A percentile compares a stretch with the other conserved stretches of the same genome.
These are phyloP conservation scores for Spiraea crenata DNA, from an alignment of 331 rosid genomes.

Conservation along the genomic window DNA sequence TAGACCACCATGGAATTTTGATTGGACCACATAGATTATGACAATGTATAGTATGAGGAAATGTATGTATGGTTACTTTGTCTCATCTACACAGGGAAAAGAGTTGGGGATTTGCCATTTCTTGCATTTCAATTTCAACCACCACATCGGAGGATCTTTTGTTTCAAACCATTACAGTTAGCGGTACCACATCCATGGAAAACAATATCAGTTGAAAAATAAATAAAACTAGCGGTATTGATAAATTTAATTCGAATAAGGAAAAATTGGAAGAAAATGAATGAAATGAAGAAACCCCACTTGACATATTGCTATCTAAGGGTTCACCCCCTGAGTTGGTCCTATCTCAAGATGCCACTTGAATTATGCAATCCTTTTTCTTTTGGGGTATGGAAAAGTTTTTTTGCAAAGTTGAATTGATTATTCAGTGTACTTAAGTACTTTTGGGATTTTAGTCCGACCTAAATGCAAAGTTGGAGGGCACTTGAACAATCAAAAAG, in stretches of 20 bases:
- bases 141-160: background rate
- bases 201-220: no score
- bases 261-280: background rate
- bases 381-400: no score
- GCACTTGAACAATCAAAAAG: background rate
- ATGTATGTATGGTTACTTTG: background rate
- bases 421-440: background rate
- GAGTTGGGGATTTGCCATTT: background rate
- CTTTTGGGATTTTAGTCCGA: background rate
- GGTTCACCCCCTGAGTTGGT: background rate
- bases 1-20: background rate
- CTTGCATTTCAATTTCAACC: conserved; percentile 7
- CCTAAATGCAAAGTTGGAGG: background rate
- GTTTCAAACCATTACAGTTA: background rate
- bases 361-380: no score
- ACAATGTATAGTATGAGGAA: background rate
- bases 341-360: background rate
- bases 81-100: background rate
- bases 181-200: no score
- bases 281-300: background rate
- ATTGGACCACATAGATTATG: conserved; percentile 8
- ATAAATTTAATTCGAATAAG: background rate
- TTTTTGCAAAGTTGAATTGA: no score
- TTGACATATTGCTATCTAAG: background rate
- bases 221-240: background rate